A percentile compares a stretch with the other conserved stretches of the same genome.
These are phyloP conservation scores for Boletus barrowsii DNA, from an alignment of 768 basidiomycete species.

Conservation along the genomic window DNA sequence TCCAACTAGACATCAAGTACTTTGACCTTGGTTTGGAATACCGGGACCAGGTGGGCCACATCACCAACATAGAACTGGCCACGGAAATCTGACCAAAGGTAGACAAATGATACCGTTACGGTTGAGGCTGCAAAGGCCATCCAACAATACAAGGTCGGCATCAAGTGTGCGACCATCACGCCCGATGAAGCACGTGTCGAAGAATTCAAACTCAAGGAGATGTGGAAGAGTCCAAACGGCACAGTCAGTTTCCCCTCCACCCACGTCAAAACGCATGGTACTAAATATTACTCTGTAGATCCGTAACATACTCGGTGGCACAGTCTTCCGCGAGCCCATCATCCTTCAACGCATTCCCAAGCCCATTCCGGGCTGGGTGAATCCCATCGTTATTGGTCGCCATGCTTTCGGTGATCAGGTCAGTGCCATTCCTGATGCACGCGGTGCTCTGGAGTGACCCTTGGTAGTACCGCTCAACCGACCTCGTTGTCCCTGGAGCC, in stretches of 20 bases:
- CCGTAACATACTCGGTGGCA: conserved; percentile 96
- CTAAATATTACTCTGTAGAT: conserved; percentile 48
- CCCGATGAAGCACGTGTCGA: conserved; percentile 95
- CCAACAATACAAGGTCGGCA: conserved; percentile 90
- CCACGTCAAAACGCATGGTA: neutral
- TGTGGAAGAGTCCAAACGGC: conserved; percentile 98
- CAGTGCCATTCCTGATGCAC: conserved; percentile 17
- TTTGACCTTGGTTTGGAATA: conserved; percentile 94
- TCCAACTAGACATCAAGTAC: conserved; percentile 97
- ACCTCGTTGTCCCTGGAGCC: conserved; percentile 85
- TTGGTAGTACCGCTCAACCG: conserved; percentile 84
- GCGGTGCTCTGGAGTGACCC: conserved; percentile 7
- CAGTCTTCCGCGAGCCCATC: conserved; percentile 98
- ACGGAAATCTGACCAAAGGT: neutral
- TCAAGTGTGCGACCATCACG: conserved; percentile 99
- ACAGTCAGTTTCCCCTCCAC: conserved; percentile 52
- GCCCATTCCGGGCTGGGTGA: conserved; percentile 94
- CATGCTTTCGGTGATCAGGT: conserved; percentile 98
- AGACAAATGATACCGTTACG: conserved; percentile 95
- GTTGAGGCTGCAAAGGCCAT: conserved; percentile 94
- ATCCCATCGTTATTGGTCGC: conserved; percentile 94
- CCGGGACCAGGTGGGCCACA: conserved; percentile 68
- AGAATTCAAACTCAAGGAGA: conserved; percentile 97
- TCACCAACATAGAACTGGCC: neutral
- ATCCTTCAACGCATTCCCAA: conserved; percentile 87